These are phyloP conservation scores for Elsinoe australis DNA, from an alignment of 2,329 filamentous ascomycete genomes.

Conservation along the genomic window DNA sequence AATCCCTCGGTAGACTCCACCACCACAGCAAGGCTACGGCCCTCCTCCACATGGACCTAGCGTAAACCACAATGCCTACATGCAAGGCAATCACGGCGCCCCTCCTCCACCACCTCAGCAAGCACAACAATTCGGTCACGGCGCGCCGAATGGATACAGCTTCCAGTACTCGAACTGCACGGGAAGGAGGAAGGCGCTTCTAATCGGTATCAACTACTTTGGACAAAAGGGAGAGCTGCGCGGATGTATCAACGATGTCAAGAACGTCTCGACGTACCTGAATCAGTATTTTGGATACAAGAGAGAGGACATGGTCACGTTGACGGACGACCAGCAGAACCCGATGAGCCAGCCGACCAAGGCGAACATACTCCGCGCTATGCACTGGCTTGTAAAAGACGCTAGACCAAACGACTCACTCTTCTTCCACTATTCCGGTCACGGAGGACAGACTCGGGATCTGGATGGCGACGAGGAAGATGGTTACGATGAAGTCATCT, in stretches of 20 bases:
- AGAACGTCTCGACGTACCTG: slow-evolving; percentile 90
- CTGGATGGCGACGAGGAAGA: slow-evolving; percentile 73
- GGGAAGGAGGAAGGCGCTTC: slow-evolving; percentile 75
- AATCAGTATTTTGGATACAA: slow-evolving; percentile 87
- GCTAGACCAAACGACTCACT: slow-evolving; percentile 86
- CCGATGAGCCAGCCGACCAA: slow-evolving; percentile 96
- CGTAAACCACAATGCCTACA: slow-evolving; percentile 47
- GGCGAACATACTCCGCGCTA: slow-evolving; percentile 86
- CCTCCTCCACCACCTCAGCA: slow-evolving; percentile 29
- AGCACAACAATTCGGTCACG: slow-evolving; percentile 64
- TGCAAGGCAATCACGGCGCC: slow-evolving; percentile 48
- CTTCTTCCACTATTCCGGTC: slow-evolving; percentile 94
- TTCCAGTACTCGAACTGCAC: slow-evolving; percentile 92
- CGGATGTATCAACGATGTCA: slow-evolving; percentile 94
- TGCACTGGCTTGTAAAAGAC: slow-evolving; percentile 97
- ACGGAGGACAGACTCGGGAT: slow-evolving; percentile 75
- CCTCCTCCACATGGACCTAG: slow-evolving; percentile 28
- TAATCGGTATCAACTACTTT: slow-evolving; percentile 97
- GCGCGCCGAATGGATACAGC: slow-evolving; percentile 69
- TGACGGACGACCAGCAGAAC: slow-evolving; percentile 95
- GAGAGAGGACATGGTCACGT: slow-evolving; percentile 90
- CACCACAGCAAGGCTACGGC: slow-evolving; percentile 16
- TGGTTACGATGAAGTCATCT: slow-evolving; percentile 76
- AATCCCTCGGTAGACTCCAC: slow-evolving; percentile 17
- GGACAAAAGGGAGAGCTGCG: slow-evolving; percentile 81